A percentile compares a stretch with the other conserved stretches of the same genome.
Evolutionary conservation across 345 rosid genomes (phyloP).

Genomic region (Diplotaxis tenuifolia): DNA sequence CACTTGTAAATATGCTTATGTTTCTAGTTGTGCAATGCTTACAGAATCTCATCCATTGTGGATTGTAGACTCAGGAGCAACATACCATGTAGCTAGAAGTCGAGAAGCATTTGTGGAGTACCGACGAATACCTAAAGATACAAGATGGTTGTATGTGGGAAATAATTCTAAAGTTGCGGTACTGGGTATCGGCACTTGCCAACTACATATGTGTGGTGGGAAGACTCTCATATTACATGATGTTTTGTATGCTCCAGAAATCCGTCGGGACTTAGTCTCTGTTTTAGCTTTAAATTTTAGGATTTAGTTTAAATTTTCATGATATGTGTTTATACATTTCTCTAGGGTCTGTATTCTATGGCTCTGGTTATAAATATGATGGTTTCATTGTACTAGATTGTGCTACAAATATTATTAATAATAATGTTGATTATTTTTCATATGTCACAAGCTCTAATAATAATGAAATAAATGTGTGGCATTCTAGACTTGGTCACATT

Average conservation of each 20-base stretch:
- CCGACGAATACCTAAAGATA: background rate
- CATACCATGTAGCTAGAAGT: constrained; percentile 1
- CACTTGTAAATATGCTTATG: background rate
- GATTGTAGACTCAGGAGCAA: constrained; percentile 18
- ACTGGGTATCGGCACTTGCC: too few relatives aligned
- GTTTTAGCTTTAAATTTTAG: background rate
- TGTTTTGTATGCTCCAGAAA: background rate
- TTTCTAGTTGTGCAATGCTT: constrained; percentile 2
- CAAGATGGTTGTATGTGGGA: constrained; percentile 1
- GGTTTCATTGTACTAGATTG: background rate
- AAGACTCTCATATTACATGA: too few relatives aligned
- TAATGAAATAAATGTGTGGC: background rate
- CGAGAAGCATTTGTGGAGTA: background rate
- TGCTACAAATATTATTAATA: background rate
- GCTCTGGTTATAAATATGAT: too few relatives aligned
- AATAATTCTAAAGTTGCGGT: background rate
- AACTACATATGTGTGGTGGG: too few relatives aligned
- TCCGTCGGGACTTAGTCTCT: background rate
- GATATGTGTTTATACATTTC: background rate
- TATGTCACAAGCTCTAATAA: background rate
- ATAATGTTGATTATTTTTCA: background rate
- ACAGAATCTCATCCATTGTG: constrained; percentile 1
- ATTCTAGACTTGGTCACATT: background rate
- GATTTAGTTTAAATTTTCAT: constrained; percentile 2
- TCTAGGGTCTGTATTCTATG: too few relatives aligned